Evolutionary conservation across 345 rosid species (phyloP), one percentile per base, ranked within the genome.

Genomic region (Linum usitatissimum): DNA sequence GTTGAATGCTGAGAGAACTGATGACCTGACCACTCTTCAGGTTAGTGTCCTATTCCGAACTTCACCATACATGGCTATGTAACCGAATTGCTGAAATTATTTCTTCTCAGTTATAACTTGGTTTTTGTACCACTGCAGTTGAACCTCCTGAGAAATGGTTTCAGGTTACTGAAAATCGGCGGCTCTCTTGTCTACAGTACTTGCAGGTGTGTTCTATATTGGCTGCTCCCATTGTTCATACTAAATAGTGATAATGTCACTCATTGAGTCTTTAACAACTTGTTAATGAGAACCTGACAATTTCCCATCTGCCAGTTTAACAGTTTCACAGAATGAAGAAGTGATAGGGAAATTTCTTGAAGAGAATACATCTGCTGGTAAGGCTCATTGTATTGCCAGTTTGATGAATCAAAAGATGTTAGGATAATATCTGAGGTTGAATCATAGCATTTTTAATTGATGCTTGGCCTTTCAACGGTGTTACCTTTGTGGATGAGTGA

Each of bases 111-210:
- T 39, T 40, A 53, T 53, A 54, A 60, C 30, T 48, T 21, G 12
- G 30, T 40, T 61, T 61, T 34, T 54, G 10, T 61, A 18, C 17
- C 21, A 39, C 67, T 71, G 79, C 87, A 89, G 97, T 73, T 86
- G 39, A 87, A 85, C 70, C 94, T 92, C 59, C 79, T 90, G 62
- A 80, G 73, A 70, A 92, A 86, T 75, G 99, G 99, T 66, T 92
- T 85, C 62, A 76, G 80, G 73, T 67, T 89, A 71, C 82, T 92
- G 66, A 87, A 83, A 81, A 81, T 72, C 58, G 94, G 90, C 23
- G 99, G 99, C 23, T 73, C 75, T 6, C 87, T 92, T 23, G 83
- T 90, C 58, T 87, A 90, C 77, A 92, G 99, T 81, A 92, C 97
- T 67, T 92, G 99, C 91, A 92, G 96, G 95, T 86, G 61, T 40